Percentiles rank a stretch among this genome's conserved stretches.
Evolutionary conservation across 495 filamentous ascomycete species (phyloP).

Genomic region (Chaetomidium leptoderma): DNA sequence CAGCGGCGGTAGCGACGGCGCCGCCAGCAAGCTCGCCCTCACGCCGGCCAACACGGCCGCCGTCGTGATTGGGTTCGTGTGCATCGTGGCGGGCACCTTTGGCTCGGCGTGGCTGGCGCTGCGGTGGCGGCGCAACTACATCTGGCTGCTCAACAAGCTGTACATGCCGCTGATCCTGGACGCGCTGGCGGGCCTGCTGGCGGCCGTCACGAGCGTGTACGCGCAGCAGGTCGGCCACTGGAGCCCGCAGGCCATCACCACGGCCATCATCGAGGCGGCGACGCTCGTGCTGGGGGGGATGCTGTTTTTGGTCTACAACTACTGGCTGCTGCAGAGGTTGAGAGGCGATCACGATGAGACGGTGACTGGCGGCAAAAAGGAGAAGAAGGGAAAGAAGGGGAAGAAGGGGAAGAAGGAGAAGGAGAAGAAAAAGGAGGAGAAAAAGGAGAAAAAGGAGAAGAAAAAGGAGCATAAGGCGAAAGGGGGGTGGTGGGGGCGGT

Average conservation of each 20-base stretch:
- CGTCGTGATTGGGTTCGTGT: slow-evolving; percentile 27
- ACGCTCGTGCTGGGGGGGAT: slow-evolving; percentile 21
- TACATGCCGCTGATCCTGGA: slow-evolving; percentile 44
- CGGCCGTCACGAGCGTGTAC: slow-evolving; percentile 49
- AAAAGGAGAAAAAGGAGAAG: neutral
- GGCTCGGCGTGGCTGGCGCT: slow-evolving; percentile 25
- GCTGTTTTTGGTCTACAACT: slow-evolving; percentile 38
- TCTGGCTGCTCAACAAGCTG: slow-evolving; percentile 44
- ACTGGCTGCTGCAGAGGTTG: slow-evolving; percentile 30
- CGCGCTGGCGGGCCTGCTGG: slow-evolving; percentile 44
- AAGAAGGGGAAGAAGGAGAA: neutral
- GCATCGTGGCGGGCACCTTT: slow-evolving; percentile 26
- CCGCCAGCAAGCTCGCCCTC: slow-evolving; percentile 11
- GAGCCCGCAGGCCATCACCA: slow-evolving; percentile 44
- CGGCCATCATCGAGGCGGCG: slow-evolving; percentile 28
- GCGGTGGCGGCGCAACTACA: slow-evolving; percentile 37
- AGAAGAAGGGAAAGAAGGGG: neutral
- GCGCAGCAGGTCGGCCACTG: slow-evolving; percentile 42
- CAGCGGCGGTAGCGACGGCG: slow-evolving; percentile 11
- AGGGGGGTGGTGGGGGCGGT: slow-evolving; percentile 2
- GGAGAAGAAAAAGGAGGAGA: neutral
- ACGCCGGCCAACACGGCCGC: slow-evolving; percentile 17
- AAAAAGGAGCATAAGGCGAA: neutral
- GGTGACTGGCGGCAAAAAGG: neutral
- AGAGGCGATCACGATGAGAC: slow-evolving; percentile 24